phyloP scores from a whole-genome alignment of 306 rosid species.

The Gynostemma pentaphyllum region DNA sequence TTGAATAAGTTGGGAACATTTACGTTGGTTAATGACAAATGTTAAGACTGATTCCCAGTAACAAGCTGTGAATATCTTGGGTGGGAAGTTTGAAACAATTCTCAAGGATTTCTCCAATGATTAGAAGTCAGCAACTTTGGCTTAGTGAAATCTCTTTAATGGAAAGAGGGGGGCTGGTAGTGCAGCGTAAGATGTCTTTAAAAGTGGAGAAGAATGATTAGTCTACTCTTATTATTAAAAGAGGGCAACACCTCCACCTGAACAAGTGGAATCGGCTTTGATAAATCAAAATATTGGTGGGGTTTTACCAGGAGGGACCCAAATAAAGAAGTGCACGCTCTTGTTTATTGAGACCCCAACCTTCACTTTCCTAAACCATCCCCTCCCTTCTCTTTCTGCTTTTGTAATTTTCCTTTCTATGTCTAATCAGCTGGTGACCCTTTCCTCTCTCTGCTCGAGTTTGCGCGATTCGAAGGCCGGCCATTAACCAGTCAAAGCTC shows the following conservation, averaged over 20 bases:
- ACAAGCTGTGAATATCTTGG: not conserved
- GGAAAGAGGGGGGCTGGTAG: not conserved
- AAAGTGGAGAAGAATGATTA: constrained; percentile 11
- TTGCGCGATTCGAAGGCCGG: not conserved
- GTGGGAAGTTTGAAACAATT: not conserved
- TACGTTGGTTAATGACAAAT: not conserved
- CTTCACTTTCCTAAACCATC: not conserved
- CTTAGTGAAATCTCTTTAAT: not conserved
- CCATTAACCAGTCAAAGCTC: constrained; percentile 8
- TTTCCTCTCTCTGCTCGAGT: not conserved
- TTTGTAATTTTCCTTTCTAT: not conserved
- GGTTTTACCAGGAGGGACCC: not conserved
- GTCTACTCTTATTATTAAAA: not conserved
- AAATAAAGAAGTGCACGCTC: constrained; percentile 11
- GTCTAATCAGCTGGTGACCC: too few relatives aligned
- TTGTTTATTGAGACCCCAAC: not conserved
- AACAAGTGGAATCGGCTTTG: constrained; percentile 3
- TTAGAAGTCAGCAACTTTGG: not conserved
- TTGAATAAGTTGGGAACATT: not conserved
- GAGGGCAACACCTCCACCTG: constrained; percentile 5
- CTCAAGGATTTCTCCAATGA: not conserved
- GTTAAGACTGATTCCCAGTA: not conserved
- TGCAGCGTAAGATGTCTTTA: constrained; percentile 1
- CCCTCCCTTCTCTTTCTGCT: not conserved
- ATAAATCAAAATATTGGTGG: not conserved